These are phyloP conservation scores for Scortechinia acanthostroma DNA, from an alignment of 2,329 filamentous ascomycete genomes.

Conservation along the genomic window DNA sequence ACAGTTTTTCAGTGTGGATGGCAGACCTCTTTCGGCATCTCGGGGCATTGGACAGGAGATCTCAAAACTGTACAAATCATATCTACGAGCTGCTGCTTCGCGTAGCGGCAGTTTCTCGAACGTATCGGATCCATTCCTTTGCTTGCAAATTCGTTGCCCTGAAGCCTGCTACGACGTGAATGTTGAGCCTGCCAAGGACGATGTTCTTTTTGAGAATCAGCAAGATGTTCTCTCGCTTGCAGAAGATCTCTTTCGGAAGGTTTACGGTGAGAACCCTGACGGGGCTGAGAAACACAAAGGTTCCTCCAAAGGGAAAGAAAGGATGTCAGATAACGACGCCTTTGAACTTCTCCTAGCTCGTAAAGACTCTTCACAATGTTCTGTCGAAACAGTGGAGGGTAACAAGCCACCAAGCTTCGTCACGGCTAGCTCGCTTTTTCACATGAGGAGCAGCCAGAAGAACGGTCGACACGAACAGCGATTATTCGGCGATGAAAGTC, in stretches of 20 bases:
- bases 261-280: conserved; percentile 18
- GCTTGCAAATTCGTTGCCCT: conserved; percentile 42
- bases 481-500: neutral
- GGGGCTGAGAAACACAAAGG: conserved; percentile 3
- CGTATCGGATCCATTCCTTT: conserved; percentile 44
- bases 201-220: conserved; percentile 46
- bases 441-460: neutral
- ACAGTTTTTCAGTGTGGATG: conserved; percentile 48
- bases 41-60: conserved; percentile 23
- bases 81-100: neutral
- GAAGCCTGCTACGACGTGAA: conserved; percentile 50
- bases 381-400: no score
- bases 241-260: conserved; percentile 29
- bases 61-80: neutral
- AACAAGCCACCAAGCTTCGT: no score
- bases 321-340: neutral
- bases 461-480: no score
- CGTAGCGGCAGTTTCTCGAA: conserved; percentile 9
- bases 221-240: conserved; percentile 28
- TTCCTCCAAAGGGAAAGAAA: conserved; percentile 3
- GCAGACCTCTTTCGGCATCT: conserved; percentile 39
- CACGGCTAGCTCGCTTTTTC: neutral
- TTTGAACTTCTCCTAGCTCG: neutral
- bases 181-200: conserved; percentile 56
- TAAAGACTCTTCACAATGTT: neutral